phyloP scores from a whole-genome alignment of 1,284 basidiomycete genomes.

The Laetiporus sulphureus region DNA sequence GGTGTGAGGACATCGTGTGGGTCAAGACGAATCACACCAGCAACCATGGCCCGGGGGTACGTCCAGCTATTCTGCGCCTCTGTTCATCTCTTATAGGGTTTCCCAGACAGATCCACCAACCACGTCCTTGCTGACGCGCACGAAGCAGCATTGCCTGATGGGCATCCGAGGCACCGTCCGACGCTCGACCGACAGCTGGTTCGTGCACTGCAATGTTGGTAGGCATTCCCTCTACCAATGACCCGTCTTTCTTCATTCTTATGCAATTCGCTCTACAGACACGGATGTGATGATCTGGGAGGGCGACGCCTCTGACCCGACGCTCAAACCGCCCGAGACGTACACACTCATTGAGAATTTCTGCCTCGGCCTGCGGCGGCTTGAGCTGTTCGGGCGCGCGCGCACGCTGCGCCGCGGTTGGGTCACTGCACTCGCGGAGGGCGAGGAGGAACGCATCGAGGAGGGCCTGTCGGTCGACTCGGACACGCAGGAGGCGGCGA shows the following conservation, averaged over 20 bases:
- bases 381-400: constrained; percentile 85
- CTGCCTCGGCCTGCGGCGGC: constrained; percentile 86
- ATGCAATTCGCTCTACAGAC: too few relatives aligned
- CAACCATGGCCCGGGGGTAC: constrained; percentile 69
- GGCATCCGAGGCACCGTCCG: constrained; percentile 98
- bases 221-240: too few relatives aligned
- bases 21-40: constrained; percentile 80
- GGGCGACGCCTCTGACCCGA: constrained; percentile 73
- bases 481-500: constrained; percentile 28
- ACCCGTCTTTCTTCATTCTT: too few relatives aligned
- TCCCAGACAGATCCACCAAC: constrained; percentile 73
- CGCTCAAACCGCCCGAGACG: constrained; percentile 89
- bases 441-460: constrained; percentile 47
- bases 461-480: constrained; percentile 30
- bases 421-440: constrained; percentile 80
- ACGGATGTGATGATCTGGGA: constrained; percentile 98
- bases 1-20: constrained; percentile 98
- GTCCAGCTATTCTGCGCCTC: constrained; percentile 5
- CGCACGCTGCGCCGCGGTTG: constrained; percentile 81
- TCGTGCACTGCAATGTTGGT: constrained; percentile 98
- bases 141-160: constrained; percentile 96
- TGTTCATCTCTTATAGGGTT: background rate
- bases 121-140: constrained; percentile 77
- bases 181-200: constrained; percentile 88
- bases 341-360: constrained; percentile 97